A percentile compares a stretch with the other conserved stretches of the same genome.
Conservation (phyloP, 1,284 basidiomycete species). For the Xerocomus cyaneibrunnescens region DNA sequence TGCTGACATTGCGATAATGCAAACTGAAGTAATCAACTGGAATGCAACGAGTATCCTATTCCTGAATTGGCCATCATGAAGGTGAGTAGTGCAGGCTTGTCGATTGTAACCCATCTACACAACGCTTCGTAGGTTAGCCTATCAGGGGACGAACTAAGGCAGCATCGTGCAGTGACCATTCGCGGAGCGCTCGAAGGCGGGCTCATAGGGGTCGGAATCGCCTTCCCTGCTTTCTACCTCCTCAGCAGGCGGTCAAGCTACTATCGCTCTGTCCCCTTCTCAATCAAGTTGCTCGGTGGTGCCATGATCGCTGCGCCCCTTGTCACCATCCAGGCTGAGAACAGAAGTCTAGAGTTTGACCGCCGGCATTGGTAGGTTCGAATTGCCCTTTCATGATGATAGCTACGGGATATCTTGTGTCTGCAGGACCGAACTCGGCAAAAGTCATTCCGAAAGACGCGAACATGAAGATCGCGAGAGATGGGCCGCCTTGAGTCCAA, state of each 20-base stretch:
- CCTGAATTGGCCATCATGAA: slow-evolving; percentile 18
- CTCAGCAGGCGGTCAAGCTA: slow-evolving; percentile 56
- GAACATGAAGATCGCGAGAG: slow-evolving; percentile 46
- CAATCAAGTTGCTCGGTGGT: slow-evolving; percentile 74
- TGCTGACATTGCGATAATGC: slow-evolving; percentile 3
- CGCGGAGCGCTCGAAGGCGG: slow-evolving; percentile 67
- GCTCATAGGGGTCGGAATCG: slow-evolving; percentile 49
- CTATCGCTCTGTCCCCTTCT: slow-evolving; percentile 70
- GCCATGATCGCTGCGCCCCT: slow-evolving; percentile 68
- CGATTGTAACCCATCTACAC: background rate
- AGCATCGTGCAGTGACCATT: slow-evolving; percentile 53
- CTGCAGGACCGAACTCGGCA: slow-evolving; percentile 58
- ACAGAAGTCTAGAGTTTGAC: slow-evolving; percentile 73
- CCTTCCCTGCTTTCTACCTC: slow-evolving; percentile 58
- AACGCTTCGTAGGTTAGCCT: slow-evolving; percentile 39
- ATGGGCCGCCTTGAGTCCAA: slow-evolving; percentile 60
- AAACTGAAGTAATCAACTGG: no score
- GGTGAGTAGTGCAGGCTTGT: slow-evolving; percentile 5
- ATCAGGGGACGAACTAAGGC: slow-evolving; percentile 45
- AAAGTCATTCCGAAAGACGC: slow-evolving; percentile 57
- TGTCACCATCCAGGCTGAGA: slow-evolving; percentile 77
- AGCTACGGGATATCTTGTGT: background rate
- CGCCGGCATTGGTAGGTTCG: slow-evolving; percentile 61
- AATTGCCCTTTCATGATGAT: background rate
- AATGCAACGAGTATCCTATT: no score